These are phyloP conservation scores for Myriosclerotinia scirpicola DNA, from an alignment of 2,329 filamentous ascomycete species.

Conservation along the genomic window DNA sequence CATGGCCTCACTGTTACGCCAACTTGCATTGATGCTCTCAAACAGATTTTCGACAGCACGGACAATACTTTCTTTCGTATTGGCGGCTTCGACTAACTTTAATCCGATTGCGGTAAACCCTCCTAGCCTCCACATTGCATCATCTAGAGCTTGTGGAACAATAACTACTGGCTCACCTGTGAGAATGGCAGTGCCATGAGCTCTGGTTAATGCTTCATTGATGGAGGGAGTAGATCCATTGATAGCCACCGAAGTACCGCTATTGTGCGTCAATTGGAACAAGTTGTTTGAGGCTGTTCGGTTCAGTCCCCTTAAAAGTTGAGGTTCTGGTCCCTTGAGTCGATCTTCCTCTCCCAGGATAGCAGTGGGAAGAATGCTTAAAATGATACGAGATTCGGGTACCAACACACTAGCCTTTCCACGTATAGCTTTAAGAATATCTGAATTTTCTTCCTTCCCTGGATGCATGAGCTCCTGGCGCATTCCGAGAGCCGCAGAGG, in stretches of 20 bases:
- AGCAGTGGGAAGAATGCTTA: constrained; percentile 79
- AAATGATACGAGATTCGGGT: constrained; percentile 75
- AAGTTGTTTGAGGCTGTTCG: constrained; percentile 67
- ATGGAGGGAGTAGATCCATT: constrained; percentile 86
- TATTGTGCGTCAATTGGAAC: constrained; percentile 67
- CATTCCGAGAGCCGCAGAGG: constrained; percentile 85
- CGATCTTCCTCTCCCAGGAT: constrained; percentile 79
- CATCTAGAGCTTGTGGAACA: constrained; percentile 81
- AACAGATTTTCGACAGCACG: constrained; percentile 82
- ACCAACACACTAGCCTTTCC: constrained; percentile 80
- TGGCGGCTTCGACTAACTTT: constrained; percentile 78
- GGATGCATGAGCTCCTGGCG: constrained; percentile 89
- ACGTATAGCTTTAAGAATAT: constrained; percentile 85
- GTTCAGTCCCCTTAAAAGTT: constrained; percentile 74
- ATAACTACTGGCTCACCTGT: constrained; percentile 80
- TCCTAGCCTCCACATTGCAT: constrained; percentile 89
- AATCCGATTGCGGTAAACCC: constrained; percentile 84
- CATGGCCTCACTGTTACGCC: constrained; percentile 98
- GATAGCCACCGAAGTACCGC: constrained; percentile 76
- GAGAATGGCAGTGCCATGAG: constrained; percentile 78
- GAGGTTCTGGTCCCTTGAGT: constrained; percentile 68
- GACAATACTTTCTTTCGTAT: constrained; percentile 67
- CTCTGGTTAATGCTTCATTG: constrained; percentile 80
- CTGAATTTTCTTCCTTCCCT: constrained; percentile 85
- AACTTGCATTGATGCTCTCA: constrained; percentile 82